phyloP scores from a whole-genome alignment of 1,139 yeast genomes.

The Kurtzmaniella quercitrusa region DNA sequence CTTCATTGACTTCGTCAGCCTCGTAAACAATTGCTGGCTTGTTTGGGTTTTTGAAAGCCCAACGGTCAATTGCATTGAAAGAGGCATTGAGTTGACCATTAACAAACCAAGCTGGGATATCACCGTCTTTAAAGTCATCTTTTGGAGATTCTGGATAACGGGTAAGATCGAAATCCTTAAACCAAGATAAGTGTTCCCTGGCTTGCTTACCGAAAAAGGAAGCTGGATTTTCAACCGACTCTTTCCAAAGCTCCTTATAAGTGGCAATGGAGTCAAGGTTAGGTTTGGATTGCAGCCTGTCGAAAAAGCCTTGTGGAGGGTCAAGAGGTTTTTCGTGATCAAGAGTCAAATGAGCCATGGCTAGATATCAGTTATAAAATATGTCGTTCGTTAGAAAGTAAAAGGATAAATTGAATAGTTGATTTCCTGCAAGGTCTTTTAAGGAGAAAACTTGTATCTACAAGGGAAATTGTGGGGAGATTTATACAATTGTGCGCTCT shows the following conservation, averaged over 20 bases:
- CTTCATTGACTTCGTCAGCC: conserved; percentile 71
- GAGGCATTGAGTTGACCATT: conserved; percentile 76
- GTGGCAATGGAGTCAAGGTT: conserved; percentile 50
- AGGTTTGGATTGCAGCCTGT: conserved; percentile 47
- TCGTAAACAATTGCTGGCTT: conserved; percentile 78
- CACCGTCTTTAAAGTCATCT: conserved; percentile 58
- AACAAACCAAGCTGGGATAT: conserved; percentile 73
- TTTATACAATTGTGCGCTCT: neutral
- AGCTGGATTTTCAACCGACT: conserved; percentile 65
- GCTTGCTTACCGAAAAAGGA: conserved; percentile 66
- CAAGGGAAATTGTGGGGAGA: conserved; percentile 1
- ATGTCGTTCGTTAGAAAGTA: too few relatives aligned
- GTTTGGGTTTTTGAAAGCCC: conserved; percentile 67
- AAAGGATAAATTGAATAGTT: too few relatives aligned
- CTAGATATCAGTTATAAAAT: too few relatives aligned
- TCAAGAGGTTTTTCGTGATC: conserved; percentile 40
- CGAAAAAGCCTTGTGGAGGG: conserved; percentile 58
- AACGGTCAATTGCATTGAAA: conserved; percentile 76
- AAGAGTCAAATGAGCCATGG: conserved; percentile 26
- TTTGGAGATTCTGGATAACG: conserved; percentile 49
- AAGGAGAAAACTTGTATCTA: neutral
- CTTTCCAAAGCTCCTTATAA: conserved; percentile 56
- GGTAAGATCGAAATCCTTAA: conserved; percentile 54
- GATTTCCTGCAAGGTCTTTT: neutral
- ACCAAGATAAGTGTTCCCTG: conserved; percentile 56